Base-by-base conservation (phyloP, 2,329 filamentous ascomycete species). In the Aspergillus luchuensis region DNA sequence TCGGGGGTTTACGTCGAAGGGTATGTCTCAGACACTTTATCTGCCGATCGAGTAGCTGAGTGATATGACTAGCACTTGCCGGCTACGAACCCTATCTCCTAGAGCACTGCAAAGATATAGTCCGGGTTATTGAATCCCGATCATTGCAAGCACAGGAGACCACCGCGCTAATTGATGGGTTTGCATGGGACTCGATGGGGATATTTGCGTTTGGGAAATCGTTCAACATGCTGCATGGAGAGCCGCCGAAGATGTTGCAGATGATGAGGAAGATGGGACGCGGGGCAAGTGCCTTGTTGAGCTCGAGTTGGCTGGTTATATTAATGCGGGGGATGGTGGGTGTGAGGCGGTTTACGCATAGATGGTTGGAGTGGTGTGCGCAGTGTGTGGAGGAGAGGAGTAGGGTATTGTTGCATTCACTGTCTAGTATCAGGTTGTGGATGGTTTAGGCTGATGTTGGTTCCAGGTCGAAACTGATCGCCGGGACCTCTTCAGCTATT, bases 131-230 rank as follows among this genome's bases (percentile, higher is more conserved):
- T 17, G 39, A 28, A 3, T 45, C 58, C 0, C 39, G 41, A 36
- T 48, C 19, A 21, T 17, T 41, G 8, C 36, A 60, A 28, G 19
- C n/a, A n/a, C 33, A 57, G 23, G 59, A 61, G 17, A 55, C 52
- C 2, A 61, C 55, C 3, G 28, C 43, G 4, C 10, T 61, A 25
- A 36, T 61, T 10, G 49, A 39, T 5, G 33, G 21, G 8, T 60
- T 59, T 51, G 21, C 51, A 8, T 63, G 43, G 43, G 60, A 60
- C 17, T 52, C 57, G 10, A 63, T 63, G 60, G 60, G 60, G 8
- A 55, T 55, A 7, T 39, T 63, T 38, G 49, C 58, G 10, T 57
- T 57, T n/a, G 54, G 60, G 3, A 57, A 60, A 36, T 57, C 53
- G 5, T 63, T 62, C 21, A 54, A 55, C 38, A 55, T 60, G 49